Evolutionary conservation across 331 rosid genomes (phyloP).

Genomic region (Pyracantha coccinea): DNA sequence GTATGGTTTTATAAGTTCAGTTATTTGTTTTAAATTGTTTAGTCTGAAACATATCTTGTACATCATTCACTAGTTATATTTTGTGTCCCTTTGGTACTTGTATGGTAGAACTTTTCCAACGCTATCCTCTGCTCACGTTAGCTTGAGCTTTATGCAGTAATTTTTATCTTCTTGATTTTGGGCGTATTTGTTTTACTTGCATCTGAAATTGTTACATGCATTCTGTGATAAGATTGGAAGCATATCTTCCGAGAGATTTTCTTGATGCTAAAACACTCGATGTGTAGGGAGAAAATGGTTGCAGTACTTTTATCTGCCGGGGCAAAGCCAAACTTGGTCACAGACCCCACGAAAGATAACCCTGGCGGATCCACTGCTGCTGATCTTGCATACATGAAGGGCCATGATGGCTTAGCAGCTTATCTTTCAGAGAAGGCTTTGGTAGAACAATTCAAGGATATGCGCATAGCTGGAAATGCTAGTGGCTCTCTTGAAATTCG

Average conservation of each 20-base stretch:
- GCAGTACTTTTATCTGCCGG: conserved; percentile 70
- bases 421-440: conserved; percentile 90
- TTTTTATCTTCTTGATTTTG: background rate
- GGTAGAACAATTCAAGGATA: conserved; percentile 67
- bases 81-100: background rate
- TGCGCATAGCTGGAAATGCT: conserved; percentile 83
- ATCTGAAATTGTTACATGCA: background rate
- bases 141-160: background rate
- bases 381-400: conserved; percentile 64
- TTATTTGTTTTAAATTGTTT: background rate
- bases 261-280: conserved; percentile 5
- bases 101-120: background rate
- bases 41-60: background rate
- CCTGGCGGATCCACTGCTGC: conserved; percentile 76
- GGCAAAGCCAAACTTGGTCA: conserved; percentile 89
- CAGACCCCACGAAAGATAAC: conserved; percentile 72
- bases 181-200: background rate
- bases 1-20: background rate
- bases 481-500: conserved; percentile 63
- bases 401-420: conserved; percentile 79
- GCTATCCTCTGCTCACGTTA: background rate
- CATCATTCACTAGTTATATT: background rate
- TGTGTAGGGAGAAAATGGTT: conserved; percentile 78
- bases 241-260: background rate
- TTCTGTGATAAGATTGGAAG: background rate